Conservation (phyloP, 2,329 filamentous ascomycete genomes). For the Diaporthe sp. region DNA sequence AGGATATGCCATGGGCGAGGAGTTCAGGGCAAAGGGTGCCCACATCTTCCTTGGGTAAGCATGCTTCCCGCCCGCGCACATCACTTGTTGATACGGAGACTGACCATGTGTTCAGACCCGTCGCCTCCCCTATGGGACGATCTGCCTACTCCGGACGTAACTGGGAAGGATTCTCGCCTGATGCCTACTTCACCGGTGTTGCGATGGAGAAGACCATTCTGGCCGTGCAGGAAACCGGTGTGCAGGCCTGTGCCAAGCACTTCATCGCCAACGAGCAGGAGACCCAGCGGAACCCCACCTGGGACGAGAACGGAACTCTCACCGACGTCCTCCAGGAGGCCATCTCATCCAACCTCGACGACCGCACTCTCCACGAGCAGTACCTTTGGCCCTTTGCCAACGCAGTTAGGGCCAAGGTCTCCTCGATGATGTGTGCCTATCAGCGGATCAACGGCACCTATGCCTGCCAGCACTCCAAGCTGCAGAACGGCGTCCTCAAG, state of each 20-base stretch:
- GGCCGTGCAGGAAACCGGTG: conserved; percentile 83
- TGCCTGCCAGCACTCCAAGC: conserved; percentile 80
- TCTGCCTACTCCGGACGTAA: conserved; percentile 54
- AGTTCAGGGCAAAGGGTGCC: conserved; percentile 82
- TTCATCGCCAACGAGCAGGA: conserved; percentile 80
- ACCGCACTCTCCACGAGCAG: conserved; percentile 79
- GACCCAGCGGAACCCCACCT: conserved; percentile 54
- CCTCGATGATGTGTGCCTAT: conserved; percentile 75
- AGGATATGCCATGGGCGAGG: conserved; percentile 65
- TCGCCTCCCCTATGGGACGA: conserved; percentile 52
- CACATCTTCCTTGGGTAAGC: conserved; percentile 75
- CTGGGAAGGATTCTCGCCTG: conserved; percentile 79
- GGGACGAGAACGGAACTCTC: conserved; percentile 52
- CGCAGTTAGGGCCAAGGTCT: conserved; percentile 76
- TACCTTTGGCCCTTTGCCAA: conserved; percentile 83
- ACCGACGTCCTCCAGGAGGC: conserved; percentile 69
- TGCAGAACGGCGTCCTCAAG: conserved; percentile 81
- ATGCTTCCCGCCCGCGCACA: conserved; percentile 46
- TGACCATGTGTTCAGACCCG: conserved; percentile 22
- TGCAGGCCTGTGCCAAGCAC: conserved; percentile 85
- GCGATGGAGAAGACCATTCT: conserved; percentile 79
- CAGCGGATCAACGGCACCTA: conserved; percentile 85
- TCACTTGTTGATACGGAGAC: neutral
- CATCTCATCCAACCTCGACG: conserved; percentile 74
- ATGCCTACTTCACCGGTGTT: conserved; percentile 81